Evolutionary conservation across 371 early-diverging fungal genomes (phyloP).

Genomic region (Mortierella sp.): DNA sequence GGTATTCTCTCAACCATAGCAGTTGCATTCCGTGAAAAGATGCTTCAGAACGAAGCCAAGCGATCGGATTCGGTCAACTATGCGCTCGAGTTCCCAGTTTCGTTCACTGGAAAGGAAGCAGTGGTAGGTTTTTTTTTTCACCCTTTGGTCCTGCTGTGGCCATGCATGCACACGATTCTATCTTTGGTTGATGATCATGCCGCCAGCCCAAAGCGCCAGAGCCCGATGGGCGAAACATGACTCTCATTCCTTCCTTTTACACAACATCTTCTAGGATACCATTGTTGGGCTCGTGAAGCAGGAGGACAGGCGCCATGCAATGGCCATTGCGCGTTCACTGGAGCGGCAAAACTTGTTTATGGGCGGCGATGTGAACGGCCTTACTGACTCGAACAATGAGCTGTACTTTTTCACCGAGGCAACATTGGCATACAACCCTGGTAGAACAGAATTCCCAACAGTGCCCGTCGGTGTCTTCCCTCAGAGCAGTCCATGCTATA

Average conservation of each 20-base stretch:
- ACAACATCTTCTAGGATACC: slow-evolving; percentile 26
- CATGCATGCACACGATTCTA: slow-evolving; percentile 1
- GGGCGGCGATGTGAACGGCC: slow-evolving; percentile 33
- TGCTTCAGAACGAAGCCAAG: slow-evolving; percentile 46
- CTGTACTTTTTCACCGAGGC: slow-evolving; percentile 47
- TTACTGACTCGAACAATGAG: slow-evolving; percentile 48
- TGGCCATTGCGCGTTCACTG: slow-evolving; percentile 47
- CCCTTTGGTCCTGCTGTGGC: neutral
- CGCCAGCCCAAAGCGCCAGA: no score
- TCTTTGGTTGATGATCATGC: slow-evolving; percentile 3
- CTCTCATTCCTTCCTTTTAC: neutral
- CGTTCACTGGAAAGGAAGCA: slow-evolving; percentile 85
- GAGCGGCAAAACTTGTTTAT: slow-evolving; percentile 38
- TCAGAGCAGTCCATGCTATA: slow-evolving; percentile 38
- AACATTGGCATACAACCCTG: slow-evolving; percentile 31
- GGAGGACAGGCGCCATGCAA: slow-evolving; percentile 47
- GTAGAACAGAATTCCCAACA: slow-evolving; percentile 38
- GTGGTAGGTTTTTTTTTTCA: slow-evolving; percentile 67
- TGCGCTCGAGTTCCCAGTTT: slow-evolving; percentile 79
- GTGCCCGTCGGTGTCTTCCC: slow-evolving; percentile 48
- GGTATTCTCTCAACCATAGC: slow-evolving; percentile 52
- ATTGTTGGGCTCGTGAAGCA: slow-evolving; percentile 41
- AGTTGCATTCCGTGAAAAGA: slow-evolving; percentile 49
- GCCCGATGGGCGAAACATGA: neutral
- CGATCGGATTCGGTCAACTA: slow-evolving; percentile 64